Evolutionary conservation across 2,329 filamentous ascomycete genomes (phyloP).

Genomic region (Sclerotinia sclerotiorum): DNA sequence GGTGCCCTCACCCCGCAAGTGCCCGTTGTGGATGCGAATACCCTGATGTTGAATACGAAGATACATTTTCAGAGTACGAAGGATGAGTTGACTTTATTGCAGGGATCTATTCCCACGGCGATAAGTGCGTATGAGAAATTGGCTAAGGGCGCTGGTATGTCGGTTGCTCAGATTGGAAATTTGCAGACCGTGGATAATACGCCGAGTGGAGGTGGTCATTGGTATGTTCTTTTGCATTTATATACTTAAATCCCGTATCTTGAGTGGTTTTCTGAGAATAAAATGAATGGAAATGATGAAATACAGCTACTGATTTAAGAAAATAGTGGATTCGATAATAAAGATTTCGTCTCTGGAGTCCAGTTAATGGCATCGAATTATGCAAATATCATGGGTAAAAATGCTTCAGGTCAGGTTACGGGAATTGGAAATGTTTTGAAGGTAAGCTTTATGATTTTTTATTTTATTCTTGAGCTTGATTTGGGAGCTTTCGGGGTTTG

Average conservation of each 20-base stretch:
- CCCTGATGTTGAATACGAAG: slow-evolving; percentile 47
- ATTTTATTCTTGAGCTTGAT: too few relatives aligned
- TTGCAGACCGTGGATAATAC: slow-evolving; percentile 59
- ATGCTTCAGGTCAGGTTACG: slow-evolving; percentile 50
- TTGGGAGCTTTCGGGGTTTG: too few relatives aligned
- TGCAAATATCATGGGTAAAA: slow-evolving; percentile 51
- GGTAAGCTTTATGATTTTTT: too few relatives aligned
- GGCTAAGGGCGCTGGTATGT: slow-evolving; percentile 47
- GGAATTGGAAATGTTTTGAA: slow-evolving; percentile 53
- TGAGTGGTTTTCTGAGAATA: background rate
- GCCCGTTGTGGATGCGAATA: slow-evolving; percentile 46
- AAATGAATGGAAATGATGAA: too few relatives aligned
- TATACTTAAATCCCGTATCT: too few relatives aligned
- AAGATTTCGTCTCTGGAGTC: slow-evolving; percentile 55
- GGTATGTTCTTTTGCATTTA: slow-evolving; percentile 4
- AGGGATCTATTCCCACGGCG: slow-evolving; percentile 51
- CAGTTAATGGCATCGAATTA: slow-evolving; percentile 57
- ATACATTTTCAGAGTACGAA: slow-evolving; percentile 59
- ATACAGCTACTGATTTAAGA: background rate
- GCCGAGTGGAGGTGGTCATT: slow-evolving; percentile 57
- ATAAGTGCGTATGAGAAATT: slow-evolving; percentile 53
- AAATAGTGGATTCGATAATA: slow-evolving; percentile 52
- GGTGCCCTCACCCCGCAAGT: slow-evolving; percentile 56
- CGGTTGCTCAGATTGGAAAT: slow-evolving; percentile 47
- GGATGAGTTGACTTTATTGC: slow-evolving; percentile 48